These are phyloP conservation scores for Crithidia bombi DNA, from an alignment of 208 protist species.

Conservation along the genomic window DNA sequence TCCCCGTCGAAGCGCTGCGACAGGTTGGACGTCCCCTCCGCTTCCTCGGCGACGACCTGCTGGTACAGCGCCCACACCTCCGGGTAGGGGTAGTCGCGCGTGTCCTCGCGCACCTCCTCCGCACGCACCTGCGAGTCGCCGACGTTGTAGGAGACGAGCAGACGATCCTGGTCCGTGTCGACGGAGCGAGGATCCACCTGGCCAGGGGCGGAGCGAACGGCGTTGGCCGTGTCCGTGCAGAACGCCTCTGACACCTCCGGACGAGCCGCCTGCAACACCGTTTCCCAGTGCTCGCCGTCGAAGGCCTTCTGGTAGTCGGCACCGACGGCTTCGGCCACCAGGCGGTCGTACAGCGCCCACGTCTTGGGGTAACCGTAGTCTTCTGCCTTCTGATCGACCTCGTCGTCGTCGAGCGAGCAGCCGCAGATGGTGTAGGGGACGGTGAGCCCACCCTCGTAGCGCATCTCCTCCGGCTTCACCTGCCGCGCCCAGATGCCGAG, in stretches of 20 bases:
- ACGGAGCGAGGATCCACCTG: constrained; percentile 45
- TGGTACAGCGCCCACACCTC: constrained; percentile 55
- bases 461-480: constrained; percentile 40
- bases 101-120: constrained; percentile 33
- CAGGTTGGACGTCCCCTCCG: constrained; percentile 32
- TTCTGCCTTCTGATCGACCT: constrained; percentile 47
- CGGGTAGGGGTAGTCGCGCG: constrained; percentile 43
- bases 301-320: constrained; percentile 53
- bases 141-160: constrained; percentile 58
- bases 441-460: constrained; percentile 53
- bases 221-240: constrained; percentile 45
- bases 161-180: constrained; percentile 41
- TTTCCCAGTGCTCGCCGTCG: constrained; percentile 56
- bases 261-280: constrained; percentile 37
- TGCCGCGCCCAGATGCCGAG: constrained; percentile 38
- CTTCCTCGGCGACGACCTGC: constrained; percentile 40
- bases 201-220: constrained; percentile 29
- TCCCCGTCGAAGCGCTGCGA: constrained; percentile 44
- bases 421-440: constrained; percentile 45
- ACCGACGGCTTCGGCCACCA: constrained; percentile 40
- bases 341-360: constrained; percentile 56
- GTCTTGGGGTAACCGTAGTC: constrained; percentile 57
- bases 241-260: constrained; percentile 55
- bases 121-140: constrained; percentile 16
- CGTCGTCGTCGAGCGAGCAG: constrained; percentile 36